Base-by-base conservation (phyloP, 495 filamentous ascomycete genomes). In the Penicillium cosmopolitanum region DNA sequence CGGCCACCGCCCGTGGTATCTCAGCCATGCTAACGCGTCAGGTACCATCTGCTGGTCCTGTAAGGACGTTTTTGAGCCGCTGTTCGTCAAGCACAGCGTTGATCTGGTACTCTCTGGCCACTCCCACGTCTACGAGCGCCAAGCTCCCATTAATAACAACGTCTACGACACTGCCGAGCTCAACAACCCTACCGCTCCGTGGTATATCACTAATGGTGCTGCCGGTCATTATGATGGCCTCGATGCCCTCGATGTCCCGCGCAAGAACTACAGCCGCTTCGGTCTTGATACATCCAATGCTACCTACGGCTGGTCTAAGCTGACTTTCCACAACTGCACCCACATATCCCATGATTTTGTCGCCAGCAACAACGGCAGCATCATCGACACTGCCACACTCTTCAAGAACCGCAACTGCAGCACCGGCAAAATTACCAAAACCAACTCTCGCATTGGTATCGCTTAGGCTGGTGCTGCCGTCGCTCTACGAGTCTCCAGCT, bases 261-360 rank as follows among this genome's bases (percentile, higher is more conserved):
- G 40, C 40, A 43, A 43, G 40, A 43, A 43, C 42, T 51, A 6
- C 31, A 62, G 50, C 19, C 38, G 40, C 19, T 62, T 57, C 50
- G 44, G 38, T 16, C 48, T 40, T 31, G 51, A 46, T 13, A 42
- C 47, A 18, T 19, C 46, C 6, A 50, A 62, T 43, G 43, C 53
- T 36, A 42, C 50, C 11, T 62, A 62, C 19, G 59, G 59, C 7
- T 62, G 59, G 59, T 53, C 47, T 23, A 62, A 43, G 54, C 33
- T 57, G 16, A 62, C 53, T 11, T 61, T 61, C 16, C 57, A 59
- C 19, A 59, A 59, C 33, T 59, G 57, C n/a, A 53, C 57, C 11
- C 57, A 59, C 33, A 47, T 59, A 11, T 47, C 50, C 5, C 57
- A 59, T 25, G 50, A 59, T 4, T 59, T 59, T 19, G 35, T 58